Conservation (phyloP, 495 filamentous ascomycete species). For the Penicillium nucicola region DNA sequence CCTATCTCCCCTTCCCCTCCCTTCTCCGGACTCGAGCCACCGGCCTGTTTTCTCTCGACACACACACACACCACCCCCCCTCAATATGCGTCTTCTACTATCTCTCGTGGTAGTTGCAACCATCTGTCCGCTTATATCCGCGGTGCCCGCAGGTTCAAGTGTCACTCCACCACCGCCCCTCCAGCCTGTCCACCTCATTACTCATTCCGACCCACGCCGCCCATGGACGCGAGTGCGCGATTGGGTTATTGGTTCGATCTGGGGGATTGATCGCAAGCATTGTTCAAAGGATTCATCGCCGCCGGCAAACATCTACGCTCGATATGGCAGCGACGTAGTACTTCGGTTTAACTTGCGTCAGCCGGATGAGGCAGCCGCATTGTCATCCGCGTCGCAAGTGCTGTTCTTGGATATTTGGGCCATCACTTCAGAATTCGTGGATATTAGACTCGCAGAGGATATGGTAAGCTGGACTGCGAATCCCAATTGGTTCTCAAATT, state of each 20-base stretch:
- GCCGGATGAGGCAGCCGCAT: constrained; percentile 63
- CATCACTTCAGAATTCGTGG: constrained; percentile 77
- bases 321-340: constrained; percentile 80
- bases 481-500: not conserved
- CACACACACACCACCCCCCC: too few relatives aligned
- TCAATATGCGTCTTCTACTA: constrained; percentile 12
- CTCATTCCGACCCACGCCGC: constrained; percentile 30
- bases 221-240: constrained; percentile 60
- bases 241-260: constrained; percentile 60
- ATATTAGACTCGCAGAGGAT: constrained; percentile 75
- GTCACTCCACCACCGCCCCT: constrained; percentile 37
- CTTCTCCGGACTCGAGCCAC: constrained; percentile 3
- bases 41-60: constrained; percentile 7
- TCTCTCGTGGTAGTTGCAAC: constrained; percentile 29
- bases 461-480: constrained; percentile 52
- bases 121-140: constrained; percentile 19
- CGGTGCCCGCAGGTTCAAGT: constrained; percentile 44
- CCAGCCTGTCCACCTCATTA: constrained; percentile 33
- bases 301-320: constrained; percentile 52
- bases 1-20: not conserved
- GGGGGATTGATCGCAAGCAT: constrained; percentile 44
- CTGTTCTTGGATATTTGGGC: constrained; percentile 90
- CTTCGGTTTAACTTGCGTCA: constrained; percentile 79
- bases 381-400: constrained; percentile 70
- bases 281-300: constrained; percentile 22